Conservation (phyloP, 2,329 filamentous ascomycete species). For the Rosellinia necatrix region DNA sequence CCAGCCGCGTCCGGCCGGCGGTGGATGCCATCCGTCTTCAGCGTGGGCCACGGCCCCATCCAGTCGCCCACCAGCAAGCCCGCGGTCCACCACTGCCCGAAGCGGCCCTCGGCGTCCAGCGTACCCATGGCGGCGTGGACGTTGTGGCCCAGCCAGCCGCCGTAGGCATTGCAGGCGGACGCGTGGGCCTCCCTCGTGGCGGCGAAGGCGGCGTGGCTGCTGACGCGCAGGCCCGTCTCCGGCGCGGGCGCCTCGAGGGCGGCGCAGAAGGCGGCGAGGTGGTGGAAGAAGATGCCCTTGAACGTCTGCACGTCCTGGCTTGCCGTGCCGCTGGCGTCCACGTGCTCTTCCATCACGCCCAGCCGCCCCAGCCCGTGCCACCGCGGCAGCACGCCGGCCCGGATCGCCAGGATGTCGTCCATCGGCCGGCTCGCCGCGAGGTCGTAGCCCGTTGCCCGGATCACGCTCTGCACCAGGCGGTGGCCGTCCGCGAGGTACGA, state of each 20-base stretch:
- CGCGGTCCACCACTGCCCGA: constrained; percentile 88
- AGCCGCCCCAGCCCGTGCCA: constrained; percentile 79
- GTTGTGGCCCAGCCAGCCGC: constrained; percentile 79
- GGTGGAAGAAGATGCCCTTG: constrained; percentile 95
- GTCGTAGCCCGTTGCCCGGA: constrained; percentile 78
- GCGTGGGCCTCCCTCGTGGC: constrained; percentile 53
- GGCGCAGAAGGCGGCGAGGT: constrained; percentile 78
- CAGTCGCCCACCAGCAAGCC: constrained; percentile 46
- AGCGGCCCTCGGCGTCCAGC: constrained; percentile 68
- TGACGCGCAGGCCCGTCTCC: constrained; percentile 35
- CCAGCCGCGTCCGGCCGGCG: constrained; percentile 44
- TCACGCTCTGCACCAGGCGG: constrained; percentile 72
- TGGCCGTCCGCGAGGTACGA: constrained; percentile 81
- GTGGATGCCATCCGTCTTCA: constrained; percentile 47
- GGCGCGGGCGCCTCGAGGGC: constrained; percentile 54
- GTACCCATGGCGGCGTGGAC: constrained; percentile 74
- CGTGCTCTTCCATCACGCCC: constrained; percentile 83
- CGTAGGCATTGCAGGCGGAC: constrained; percentile 67
- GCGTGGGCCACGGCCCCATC: constrained; percentile 38
- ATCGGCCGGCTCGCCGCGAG: constrained; percentile 48
- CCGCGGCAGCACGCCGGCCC: constrained; percentile 47
- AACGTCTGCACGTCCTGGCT: constrained; percentile 87
- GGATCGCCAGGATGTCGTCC: constrained; percentile 45
- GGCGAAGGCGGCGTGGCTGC: constrained; percentile 39
- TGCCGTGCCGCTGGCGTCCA: constrained; percentile 75